phyloP scores from a whole-genome alignment of 176 grass and related monocot species.

The Bromus sterilis region DNA sequence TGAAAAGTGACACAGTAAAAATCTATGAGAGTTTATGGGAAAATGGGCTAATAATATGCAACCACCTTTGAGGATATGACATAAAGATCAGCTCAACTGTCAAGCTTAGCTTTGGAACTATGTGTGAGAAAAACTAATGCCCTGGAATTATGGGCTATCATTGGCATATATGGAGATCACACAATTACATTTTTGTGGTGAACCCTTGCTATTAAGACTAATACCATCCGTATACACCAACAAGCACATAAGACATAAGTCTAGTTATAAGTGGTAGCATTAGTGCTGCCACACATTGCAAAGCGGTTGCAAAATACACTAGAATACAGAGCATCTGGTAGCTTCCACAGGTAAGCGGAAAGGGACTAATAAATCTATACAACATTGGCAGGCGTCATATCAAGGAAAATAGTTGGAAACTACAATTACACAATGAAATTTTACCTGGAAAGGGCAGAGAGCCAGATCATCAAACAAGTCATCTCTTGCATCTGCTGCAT shows the following conservation, averaged over 20 bases:
- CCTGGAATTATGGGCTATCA: background rate
- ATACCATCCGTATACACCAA: background rate
- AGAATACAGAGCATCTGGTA: background rate
- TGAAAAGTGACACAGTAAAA: background rate
- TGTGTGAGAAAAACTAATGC: background rate
- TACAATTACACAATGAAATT: background rate
- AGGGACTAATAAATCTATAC: background rate
- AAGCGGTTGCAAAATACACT: background rate
- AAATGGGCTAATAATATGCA: background rate
- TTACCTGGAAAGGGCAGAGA: constrained; percentile 81
- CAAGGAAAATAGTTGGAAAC: background rate
- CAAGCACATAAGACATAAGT: background rate
- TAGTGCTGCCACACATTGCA: background rate
- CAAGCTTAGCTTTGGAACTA: background rate
- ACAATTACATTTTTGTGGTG: background rate
- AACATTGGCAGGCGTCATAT: background rate
- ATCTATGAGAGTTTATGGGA: background rate
- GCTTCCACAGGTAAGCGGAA: background rate
- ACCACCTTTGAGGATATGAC: background rate
- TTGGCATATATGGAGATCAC: background rate
- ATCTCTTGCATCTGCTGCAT: constrained; percentile 53
- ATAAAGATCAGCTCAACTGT: background rate
- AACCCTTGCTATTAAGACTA: background rate
- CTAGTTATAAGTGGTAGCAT: background rate
- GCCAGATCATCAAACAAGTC: constrained; percentile 57